Conservation (phyloP, 2,329 filamentous ascomycete species). For the Colletotrichum gloeosporioides region DNA sequence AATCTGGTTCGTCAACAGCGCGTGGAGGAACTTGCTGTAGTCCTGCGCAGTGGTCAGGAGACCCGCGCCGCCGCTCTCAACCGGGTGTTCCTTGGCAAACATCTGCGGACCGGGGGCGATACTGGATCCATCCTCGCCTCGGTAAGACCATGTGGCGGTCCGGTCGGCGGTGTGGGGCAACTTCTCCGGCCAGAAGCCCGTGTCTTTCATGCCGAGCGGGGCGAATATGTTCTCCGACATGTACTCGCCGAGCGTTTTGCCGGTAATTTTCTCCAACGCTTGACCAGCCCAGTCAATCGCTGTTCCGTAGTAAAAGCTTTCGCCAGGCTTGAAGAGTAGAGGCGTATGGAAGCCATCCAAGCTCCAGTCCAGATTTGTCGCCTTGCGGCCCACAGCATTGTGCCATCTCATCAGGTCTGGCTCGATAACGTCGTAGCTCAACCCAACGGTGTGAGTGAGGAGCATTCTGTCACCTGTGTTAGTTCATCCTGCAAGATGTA, state of each 20-base stretch:
- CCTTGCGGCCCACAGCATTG: slow-evolving; percentile 33
- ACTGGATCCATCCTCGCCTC: slow-evolving; percentile 23
- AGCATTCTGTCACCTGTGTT: slow-evolving; percentile 35
- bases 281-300: slow-evolving; percentile 53
- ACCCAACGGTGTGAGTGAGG: slow-evolving; percentile 54
- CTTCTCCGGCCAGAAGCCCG: slow-evolving; percentile 39
- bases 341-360: slow-evolving; percentile 46
- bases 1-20: slow-evolving; percentile 34
- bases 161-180: slow-evolving; percentile 30
- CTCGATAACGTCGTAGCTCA: slow-evolving; percentile 48
- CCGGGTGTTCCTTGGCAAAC: slow-evolving; percentile 32
- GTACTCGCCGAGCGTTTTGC: slow-evolving; percentile 39
- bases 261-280: slow-evolving; percentile 45
- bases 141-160: slow-evolving; percentile 23
- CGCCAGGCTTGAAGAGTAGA: slow-evolving; percentile 48
- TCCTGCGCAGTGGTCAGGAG: slow-evolving; percentile 46
- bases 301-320: slow-evolving; percentile 54
- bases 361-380: slow-evolving; percentile 35
- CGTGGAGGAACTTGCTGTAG: slow-evolving; percentile 40
- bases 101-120: slow-evolving; percentile 25
- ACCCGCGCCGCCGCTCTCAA: slow-evolving; percentile 50
- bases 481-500: neutral
- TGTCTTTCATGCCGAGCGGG: slow-evolving; percentile 39
- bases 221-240: slow-evolving; percentile 41
- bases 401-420: slow-evolving; percentile 46